Evolutionary conservation across 1,284 basidiomycete genomes (phyloP), one percentile per base, ranked within the genome.

Genomic region (Ceratobasidium papillatum): DNA sequence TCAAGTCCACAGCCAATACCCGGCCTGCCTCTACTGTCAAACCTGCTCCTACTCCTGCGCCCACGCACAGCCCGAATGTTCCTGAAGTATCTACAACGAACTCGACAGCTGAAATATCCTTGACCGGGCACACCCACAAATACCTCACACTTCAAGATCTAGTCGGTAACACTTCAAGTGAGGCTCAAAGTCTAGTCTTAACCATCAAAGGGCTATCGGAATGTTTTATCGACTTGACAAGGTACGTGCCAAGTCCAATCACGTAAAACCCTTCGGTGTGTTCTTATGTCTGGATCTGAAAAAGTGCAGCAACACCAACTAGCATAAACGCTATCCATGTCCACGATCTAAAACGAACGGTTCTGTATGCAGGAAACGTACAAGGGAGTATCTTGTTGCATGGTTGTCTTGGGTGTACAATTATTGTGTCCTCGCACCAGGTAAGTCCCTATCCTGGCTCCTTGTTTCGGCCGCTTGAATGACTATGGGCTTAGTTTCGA

Each of bases 351-450:
- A 71, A 59, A 19, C 66, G 54, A 12, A 71, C 66, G n/a, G 66
- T 71, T 27, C 49, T 71, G 5, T 71, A 71, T 45, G 66, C 54
- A 19, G 66, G 66, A 45, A 47, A 47, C n/a, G 25, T 71, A 2
- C 66, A 59, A 58, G 66, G 66, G 25, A 71, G 66, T 27, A 54
- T 71, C 17, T 38, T 71, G 32, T 41, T 71, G n/a, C 52, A 71
- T 47, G 66, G 47, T 47, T 71, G 66, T 30, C 14, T 30, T n/a
- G 38, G 43, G 27, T 71, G 54, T 34, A 71, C 66, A 11, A 71
- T 71, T 30, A 59, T 71, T 34, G 54, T 71, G 12, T 58, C 66
- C 2, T 36, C 66, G 27, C 66, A 71, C 38, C 66, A 71, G 19
- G 66, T 47, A 45, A 71, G 54, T 22, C 17, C 14, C 12, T 59